These are phyloP conservation scores for Capsella bursapastoris DNA, from an alignment of 345 rosid genomes.

Conservation along the genomic window DNA sequence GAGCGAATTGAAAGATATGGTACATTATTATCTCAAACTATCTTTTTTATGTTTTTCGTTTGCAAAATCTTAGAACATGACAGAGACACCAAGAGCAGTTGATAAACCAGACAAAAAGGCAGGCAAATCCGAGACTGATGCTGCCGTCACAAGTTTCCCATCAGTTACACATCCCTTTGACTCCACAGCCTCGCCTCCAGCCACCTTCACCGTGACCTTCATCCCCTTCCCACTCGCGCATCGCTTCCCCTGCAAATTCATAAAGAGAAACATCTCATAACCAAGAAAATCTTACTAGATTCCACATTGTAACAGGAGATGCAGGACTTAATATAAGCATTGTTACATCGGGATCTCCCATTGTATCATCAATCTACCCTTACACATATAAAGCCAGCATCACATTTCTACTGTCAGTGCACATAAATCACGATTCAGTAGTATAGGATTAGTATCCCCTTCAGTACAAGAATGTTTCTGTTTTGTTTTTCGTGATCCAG, in stretches of 20 bases:
- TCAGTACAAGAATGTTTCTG: neutral
- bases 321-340: slow-evolving; percentile 5
- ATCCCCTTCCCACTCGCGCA: slow-evolving; percentile 50
- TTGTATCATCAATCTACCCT: neutral
- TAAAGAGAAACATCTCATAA: slow-evolving; percentile 4
- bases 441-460: neutral
- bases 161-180: slow-evolving; percentile 47
- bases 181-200: slow-evolving; percentile 51
- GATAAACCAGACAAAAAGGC: slow-evolving; percentile 47
- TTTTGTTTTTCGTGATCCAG: neutral
- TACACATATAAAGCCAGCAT: neutral
- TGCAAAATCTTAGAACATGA: slow-evolving; percentile 40
- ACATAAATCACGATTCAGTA: neutral
- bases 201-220: slow-evolving; percentile 55
- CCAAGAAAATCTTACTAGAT: neutral
- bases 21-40: neutral
- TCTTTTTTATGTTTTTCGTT: neutral
- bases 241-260: slow-evolving; percentile 37
- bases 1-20: neutral
- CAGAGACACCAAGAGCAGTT: slow-evolving; percentile 46
- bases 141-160: slow-evolving; percentile 56
- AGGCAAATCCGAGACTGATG: slow-evolving; percentile 50
- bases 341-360: neutral
- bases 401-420: neutral
- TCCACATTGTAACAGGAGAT: neutral